Evolutionary conservation across 768 basidiomycete genomes (phyloP), one percentile per base, ranked within the genome.

Genomic region (Collybia nuda): DNA sequence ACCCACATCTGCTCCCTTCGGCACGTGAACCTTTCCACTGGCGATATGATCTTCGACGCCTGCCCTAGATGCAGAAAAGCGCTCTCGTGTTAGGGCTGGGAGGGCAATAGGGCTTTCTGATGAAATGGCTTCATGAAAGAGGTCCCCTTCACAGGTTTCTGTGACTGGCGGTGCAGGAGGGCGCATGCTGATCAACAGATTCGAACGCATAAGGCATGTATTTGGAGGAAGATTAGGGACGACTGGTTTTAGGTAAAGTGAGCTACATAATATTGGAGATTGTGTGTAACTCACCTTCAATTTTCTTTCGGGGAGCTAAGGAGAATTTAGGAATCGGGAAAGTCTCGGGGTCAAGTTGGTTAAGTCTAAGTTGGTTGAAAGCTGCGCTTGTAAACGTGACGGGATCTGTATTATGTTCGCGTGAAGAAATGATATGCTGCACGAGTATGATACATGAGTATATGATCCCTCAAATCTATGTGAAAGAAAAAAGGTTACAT

Each of bases 341-440:
- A 58, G 94, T 79, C 1, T 78, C 65, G 1, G 76, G 54, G 57
- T 96, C 91, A 21, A 96, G 71, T 51, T 84, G 72, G 56, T 81
- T 81, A 14, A 98, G 73, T 44, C 84, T 79, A 17, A 91, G 75
- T 53, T 90, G 87, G 54, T 82, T 82, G 56, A 81, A 81, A 6
- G 86, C 86, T 2, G 85, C 80, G 26, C 84, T 85, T 2, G 84
- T 86, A 61, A 91, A 95, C 9, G 85, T 84, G 17, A 92, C 73
- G 1, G 79, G 81, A 62, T 94, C 81, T 1, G 81, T 65, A 36
- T 72, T 70, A 51, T 86, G 71, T 52, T 81, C 76, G 23, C 79
- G 74, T 6, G 90, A 85, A 6, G 90, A 78, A 18, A 97, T 71
- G 3, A 91, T 55, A 57, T 97, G 93, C 90, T 96, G 59, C 36